Conservation (phyloP, 768 basidiomycete genomes). For the Dacryopinax spathularia region DNA sequence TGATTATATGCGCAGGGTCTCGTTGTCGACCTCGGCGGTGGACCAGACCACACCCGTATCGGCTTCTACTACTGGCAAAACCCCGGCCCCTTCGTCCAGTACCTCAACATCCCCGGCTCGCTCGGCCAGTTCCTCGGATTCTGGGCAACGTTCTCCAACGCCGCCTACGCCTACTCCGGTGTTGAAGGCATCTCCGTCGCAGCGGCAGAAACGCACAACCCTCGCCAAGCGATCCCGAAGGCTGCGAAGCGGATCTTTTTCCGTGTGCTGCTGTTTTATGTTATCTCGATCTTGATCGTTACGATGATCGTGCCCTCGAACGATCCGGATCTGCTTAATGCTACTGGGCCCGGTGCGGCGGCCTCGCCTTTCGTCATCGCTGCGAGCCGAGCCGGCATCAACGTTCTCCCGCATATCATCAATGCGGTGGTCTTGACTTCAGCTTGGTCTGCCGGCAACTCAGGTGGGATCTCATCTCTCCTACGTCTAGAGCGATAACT, state of each 20-base stretch:
- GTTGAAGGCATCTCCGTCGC: slow-evolving; percentile 32
- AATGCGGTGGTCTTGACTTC: slow-evolving; percentile 50
- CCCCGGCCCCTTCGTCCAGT: slow-evolving; percentile 46
- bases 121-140: slow-evolving; percentile 50
- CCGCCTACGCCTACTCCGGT: slow-evolving; percentile 46
- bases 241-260: slow-evolving; percentile 31
- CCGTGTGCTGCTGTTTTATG: slow-evolving; percentile 16
- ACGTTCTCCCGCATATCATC: slow-evolving; percentile 15
- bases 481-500: too few species aligned
- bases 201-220: slow-evolving; percentile 34
- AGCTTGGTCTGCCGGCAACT: slow-evolving; percentile 79
- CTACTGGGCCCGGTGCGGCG: slow-evolving; percentile 15
- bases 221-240: slow-evolving; percentile 27
- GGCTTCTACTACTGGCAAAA: slow-evolving; percentile 7
- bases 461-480: too few species aligned
- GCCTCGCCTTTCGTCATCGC: slow-evolving; percentile 27
- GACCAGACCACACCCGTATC: background rate
- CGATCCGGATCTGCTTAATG: slow-evolving; percentile 17
- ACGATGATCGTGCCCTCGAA: slow-evolving; percentile 24
- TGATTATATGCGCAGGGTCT: background rate
- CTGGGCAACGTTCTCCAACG: slow-evolving; percentile 46
- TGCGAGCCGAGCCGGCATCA: slow-evolving; percentile 20
- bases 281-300: slow-evolving; percentile 24
- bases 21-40: slow-evolving; percentile 4
- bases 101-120: slow-evolving; percentile 36